These are phyloP conservation scores for Eruca vesicaria DNA, from an alignment of 441 rosid genomes.

Conservation along the genomic window DNA sequence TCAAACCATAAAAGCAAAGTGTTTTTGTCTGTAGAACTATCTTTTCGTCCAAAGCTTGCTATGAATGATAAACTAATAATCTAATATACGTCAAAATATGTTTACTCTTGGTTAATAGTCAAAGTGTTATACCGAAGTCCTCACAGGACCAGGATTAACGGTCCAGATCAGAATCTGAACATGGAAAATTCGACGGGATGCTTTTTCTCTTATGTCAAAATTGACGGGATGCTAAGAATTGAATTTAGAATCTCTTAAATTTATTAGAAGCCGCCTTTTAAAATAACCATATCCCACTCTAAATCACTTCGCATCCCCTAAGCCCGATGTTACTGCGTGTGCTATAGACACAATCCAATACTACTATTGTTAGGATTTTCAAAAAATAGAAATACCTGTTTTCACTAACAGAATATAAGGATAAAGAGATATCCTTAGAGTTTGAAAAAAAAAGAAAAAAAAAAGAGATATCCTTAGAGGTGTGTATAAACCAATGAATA, in stretches of 20 bases:
- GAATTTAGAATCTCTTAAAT: neutral
- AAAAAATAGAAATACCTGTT: neutral
- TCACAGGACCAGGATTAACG: neutral
- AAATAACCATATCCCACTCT: conserved; percentile 23
- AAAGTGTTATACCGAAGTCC: neutral
- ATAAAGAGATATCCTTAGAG: no score
- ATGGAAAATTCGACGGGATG: neutral
- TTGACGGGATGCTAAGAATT: neutral
- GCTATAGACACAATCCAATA: neutral
- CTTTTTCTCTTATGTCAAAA: no score
- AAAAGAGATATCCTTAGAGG: no score
- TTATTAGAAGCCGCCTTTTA: conserved; percentile 20
- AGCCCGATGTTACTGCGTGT: neutral
- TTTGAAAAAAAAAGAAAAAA: no score
- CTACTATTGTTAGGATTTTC: neutral
- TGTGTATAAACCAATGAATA: no score
- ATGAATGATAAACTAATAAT: neutral
- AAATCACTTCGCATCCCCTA: conserved; percentile 15
- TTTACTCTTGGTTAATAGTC: conserved; percentile 17
- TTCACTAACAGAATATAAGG: no score
- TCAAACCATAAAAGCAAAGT: neutral
- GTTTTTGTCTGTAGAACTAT: neutral
- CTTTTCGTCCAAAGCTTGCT: neutral
- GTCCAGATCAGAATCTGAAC: neutral
- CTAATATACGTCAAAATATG: neutral